Base-by-base conservation (phyloP, 2,329 filamentous ascomycete genomes). In the Aspergillus oerlinghausenensis region DNA sequence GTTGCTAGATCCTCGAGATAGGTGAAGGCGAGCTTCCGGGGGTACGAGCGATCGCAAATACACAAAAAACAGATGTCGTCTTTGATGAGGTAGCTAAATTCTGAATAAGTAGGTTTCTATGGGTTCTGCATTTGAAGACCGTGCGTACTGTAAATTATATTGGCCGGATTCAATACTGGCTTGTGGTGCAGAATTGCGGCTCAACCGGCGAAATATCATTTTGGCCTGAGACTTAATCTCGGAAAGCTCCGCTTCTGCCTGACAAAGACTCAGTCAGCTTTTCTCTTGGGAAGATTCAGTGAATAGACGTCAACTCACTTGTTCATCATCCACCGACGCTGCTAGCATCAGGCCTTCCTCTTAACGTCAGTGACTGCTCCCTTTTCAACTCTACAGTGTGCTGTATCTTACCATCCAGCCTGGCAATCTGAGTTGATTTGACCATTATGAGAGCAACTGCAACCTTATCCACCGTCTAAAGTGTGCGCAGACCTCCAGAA, bases 1-100 rank as follows among this genome's bases (percentile, higher is more conserved):
- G 85, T 84, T 57, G 89, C 84, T 54, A 99, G 84, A 79, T 99
- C 94, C 67, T 90, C 86, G 59, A 99, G 91, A 83, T 97, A 99
- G 60, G 93, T 97, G 77, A 99, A 96, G 70, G 95, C 93, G 50
- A 99, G 89, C 78, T 99, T 97, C 76, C 94, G 93, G 57, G 94
- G 93, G 81, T 97, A 99, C 55, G 90, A 90, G 56, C 86, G 84
- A 75, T 97, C 92, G 80, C 90, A 92, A 76, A 99, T 93, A 81
- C 89, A 92, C 67, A 97, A 82, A 81, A 96, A 97, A 78, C 92
- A 88, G 65, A 99, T 83, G 67, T 90, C 87, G 69, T 86, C 82
- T 68, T 88, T 81, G 77, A 99, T 89, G 61, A 93, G 80, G 81
- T 96, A 96, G 83, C 89, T 92, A 68, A 35, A 23, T 32, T 40